Evolutionary conservation across 2,329 filamentous ascomycete genomes (phyloP).

Genomic region (Ophiostoma ulmi): DNA sequence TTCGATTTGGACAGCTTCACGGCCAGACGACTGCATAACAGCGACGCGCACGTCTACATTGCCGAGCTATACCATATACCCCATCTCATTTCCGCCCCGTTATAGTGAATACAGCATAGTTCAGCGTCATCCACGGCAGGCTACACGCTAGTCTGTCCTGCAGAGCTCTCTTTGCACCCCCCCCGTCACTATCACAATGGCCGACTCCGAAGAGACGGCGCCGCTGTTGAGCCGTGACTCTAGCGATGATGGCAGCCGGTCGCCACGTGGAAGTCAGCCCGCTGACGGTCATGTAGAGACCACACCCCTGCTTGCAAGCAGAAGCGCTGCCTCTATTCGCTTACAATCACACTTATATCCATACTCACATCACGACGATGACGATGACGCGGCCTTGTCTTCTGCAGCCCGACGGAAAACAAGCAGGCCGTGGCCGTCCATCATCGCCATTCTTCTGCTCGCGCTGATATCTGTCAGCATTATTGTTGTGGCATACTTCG

Average conservation of each 20-base stretch:
- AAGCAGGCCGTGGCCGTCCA: conserved; percentile 66
- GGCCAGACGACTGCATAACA: not conserved
- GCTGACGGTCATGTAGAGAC: conserved; percentile 37
- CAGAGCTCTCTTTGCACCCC: not conserved
- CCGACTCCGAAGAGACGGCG: conserved; percentile 39
- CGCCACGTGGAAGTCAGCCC: not conserved
- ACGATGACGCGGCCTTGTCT: conserved; percentile 5
- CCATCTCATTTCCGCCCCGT: conserved; percentile 5
- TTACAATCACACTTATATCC: not conserved
- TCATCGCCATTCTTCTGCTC: conserved; percentile 66
- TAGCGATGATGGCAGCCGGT: conserved; percentile 18
- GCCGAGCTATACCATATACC: not conserved
- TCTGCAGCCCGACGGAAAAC: conserved; percentile 33
- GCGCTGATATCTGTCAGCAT: conserved; percentile 60
- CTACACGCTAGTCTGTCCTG: conserved; percentile 12
- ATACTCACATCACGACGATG: not conserved
- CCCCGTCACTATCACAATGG: conserved; percentile 34
- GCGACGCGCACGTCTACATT: not conserved
- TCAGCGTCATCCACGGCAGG: conserved; percentile 8
- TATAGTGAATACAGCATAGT: not conserved
- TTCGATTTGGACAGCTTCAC: not conserved
- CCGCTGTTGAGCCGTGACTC: conserved; percentile 39
- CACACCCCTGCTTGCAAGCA: conserved; percentile 46
- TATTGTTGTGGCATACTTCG: conserved; percentile 73
- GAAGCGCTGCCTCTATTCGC: not conserved